A percentile compares a stretch with the other conserved stretches of the same genome.
phyloP scores from a whole-genome alignment of 306 rosid genomes.

The Medicago lupulina region DNA sequence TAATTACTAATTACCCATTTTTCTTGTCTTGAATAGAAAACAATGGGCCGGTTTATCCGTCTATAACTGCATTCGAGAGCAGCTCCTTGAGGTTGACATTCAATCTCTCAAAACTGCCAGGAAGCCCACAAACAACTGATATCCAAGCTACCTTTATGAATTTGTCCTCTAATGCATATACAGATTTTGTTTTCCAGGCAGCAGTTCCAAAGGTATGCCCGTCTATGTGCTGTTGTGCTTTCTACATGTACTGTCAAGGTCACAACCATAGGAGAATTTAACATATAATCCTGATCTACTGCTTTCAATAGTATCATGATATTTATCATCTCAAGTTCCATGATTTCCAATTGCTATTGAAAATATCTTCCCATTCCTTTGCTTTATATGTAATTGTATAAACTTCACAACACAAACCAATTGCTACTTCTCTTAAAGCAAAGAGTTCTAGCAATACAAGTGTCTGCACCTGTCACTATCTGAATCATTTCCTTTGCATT shows the following conservation, averaged over 20 bases:
- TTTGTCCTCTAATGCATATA: constrained; percentile 62
- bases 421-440: constrained; percentile 15
- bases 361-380: constrained; percentile 13
- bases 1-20: constrained; percentile 33
- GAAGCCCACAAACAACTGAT: constrained; percentile 76
- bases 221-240: constrained; percentile 35
- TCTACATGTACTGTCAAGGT: constrained; percentile 29
- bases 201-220: constrained; percentile 94
- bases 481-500: constrained; percentile 28
- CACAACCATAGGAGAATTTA: constrained; percentile 15
- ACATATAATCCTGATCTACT: constrained; percentile 22
- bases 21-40: constrained; percentile 58
- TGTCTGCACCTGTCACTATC: constrained; percentile 32
- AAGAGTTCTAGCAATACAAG: constrained; percentile 13
- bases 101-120: constrained; percentile 81
- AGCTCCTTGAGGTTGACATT: constrained; percentile 77
- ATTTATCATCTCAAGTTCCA: constrained; percentile 29
- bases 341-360: constrained; percentile 15
- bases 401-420: constrained; percentile 1
- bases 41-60: constrained; percentile 78
- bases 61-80: constrained; percentile 86
- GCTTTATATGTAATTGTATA: constrained; percentile 19
- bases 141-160: constrained; percentile 78
- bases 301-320: constrained; percentile 25
- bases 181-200: constrained; percentile 95